Percentiles rank a stretch among this genome's conserved stretches.
Conservation (phyloP, 257 asterid genomes). For the Pogostemon cablin region DNA sequence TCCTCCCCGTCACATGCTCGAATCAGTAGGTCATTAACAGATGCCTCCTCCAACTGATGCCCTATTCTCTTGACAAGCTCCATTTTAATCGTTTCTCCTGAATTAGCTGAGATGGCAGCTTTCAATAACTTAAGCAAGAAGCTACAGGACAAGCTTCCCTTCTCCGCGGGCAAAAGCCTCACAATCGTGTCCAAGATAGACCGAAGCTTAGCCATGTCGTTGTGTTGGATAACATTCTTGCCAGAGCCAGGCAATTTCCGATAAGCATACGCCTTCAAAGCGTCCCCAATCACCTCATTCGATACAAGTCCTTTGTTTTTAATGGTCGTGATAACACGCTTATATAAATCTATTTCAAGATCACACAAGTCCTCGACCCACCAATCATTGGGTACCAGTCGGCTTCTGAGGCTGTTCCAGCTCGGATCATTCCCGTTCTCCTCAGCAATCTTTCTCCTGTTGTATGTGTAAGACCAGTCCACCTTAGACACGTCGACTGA, state of each 20-base stretch:
- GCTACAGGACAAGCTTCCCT: conserved; percentile 73
- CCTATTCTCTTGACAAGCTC: conserved; percentile 74
- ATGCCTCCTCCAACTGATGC: conserved; percentile 89
- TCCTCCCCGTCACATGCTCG: conserved; percentile 57
- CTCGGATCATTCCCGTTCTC: conserved; percentile 67
- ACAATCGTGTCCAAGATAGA: conserved; percentile 64
- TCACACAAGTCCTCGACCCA: conserved; percentile 95
- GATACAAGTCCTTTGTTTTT: conserved; percentile 57
- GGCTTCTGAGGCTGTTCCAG: conserved; percentile 63
- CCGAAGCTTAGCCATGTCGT: conserved; percentile 57
- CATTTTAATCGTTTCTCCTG: conserved; percentile 55
- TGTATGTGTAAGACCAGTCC: conserved; percentile 89
- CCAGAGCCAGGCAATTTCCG: conserved; percentile 68
- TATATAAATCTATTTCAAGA: conserved; percentile 77
- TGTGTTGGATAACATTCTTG: conserved; percentile 52
- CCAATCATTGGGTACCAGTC: conserved; percentile 85
- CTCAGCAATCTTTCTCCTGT: conserved; percentile 70
- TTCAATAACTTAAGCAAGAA: conserved; percentile 84
- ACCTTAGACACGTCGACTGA: conserved; percentile 75
- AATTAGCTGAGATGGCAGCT: conserved; percentile 67
- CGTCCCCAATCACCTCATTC: conserved; percentile 81
- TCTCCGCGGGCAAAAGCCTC: conserved; percentile 78
- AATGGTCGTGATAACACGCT: conserved; percentile 55
- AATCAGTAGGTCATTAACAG: conserved; percentile 74
- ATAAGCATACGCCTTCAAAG: conserved; percentile 81